Conservation (phyloP, 805 yeast species). For the Saturnispora galanensis region DNA sequence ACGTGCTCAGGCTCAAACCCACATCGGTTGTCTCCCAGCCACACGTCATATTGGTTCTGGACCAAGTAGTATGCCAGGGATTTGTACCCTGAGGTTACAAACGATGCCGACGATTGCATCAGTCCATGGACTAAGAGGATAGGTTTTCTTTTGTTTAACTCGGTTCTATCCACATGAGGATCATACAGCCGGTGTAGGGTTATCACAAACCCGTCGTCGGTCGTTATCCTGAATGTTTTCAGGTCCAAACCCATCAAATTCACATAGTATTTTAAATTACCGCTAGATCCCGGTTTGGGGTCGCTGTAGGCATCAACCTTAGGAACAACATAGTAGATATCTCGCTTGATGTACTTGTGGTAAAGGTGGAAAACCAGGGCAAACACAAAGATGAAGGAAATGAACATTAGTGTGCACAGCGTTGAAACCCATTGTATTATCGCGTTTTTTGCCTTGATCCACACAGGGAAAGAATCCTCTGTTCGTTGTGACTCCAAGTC, state of each 20-base stretch:
- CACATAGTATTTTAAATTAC: conserved; percentile 57
- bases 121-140: conserved; percentile 77
- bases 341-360: conserved; percentile 1
- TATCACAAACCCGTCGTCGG: conserved; percentile 75
- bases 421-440: neutral
- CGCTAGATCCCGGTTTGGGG: conserved; percentile 13
- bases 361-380: conserved; percentile 4
- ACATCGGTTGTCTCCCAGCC: conserved; percentile 88
- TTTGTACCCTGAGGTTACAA: conserved; percentile 69
- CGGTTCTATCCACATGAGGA: conserved; percentile 22
- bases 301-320: neutral
- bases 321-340: neutral
- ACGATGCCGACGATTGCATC: conserved; percentile 80
- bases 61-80: conserved; percentile 57
- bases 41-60: conserved; percentile 60
- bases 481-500: conserved; percentile 2
- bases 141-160: conserved; percentile 32
- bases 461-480: too few species aligned
- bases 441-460: neutral
- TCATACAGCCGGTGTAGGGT: conserved; percentile 52
- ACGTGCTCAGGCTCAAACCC: conserved; percentile 70
- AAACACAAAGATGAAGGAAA: conserved; percentile 7
- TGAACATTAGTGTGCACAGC: conserved; percentile 8
- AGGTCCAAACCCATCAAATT: conserved; percentile 49
- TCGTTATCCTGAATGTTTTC: conserved; percentile 48